phyloP scores from a whole-genome alignment of 2,329 filamentous ascomycete species.

The Teratosphaeria zuluensis region DNA sequence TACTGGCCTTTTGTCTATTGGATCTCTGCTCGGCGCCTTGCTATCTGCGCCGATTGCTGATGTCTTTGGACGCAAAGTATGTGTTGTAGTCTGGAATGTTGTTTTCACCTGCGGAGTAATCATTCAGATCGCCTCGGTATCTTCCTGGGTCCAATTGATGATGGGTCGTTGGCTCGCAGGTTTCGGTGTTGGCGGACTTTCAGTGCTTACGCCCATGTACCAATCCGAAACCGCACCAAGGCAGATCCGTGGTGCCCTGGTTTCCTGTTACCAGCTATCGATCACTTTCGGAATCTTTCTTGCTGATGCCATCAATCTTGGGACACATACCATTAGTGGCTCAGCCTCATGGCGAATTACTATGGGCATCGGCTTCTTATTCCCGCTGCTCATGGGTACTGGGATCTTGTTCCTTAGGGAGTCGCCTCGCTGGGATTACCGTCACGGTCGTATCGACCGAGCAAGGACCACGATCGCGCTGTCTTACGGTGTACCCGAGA shows the following conservation, averaged over 20 bases:
- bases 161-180: constrained; percentile 57
- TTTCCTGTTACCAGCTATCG: constrained; percentile 58
- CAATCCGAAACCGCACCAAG: constrained; percentile 57
- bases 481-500: constrained; percentile 46
- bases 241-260: constrained; percentile 53
- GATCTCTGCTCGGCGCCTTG: constrained; percentile 50
- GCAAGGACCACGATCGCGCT: constrained; percentile 44
- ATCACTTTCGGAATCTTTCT: constrained; percentile 58
- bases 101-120: constrained; percentile 56
- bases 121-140: constrained; percentile 51
- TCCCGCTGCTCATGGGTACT: constrained; percentile 43
- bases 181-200: constrained; percentile 54
- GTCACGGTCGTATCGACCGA: constrained; percentile 42
- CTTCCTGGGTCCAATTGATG: constrained; percentile 54
- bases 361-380: constrained; percentile 50
- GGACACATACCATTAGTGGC: constrained; percentile 41
- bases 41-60: constrained; percentile 53
- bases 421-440: constrained; percentile 49
- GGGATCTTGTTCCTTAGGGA: constrained; percentile 49
- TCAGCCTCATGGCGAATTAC: constrained; percentile 55
- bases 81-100: constrained; percentile 53
- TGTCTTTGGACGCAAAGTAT: constrained; percentile 49
- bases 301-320: constrained; percentile 46
- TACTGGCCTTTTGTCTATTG: constrained; percentile 51
- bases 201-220: constrained; percentile 59